Base-by-base conservation (phyloP, 164 flowering plant species). In the Dillenia turbinata region DNA sequence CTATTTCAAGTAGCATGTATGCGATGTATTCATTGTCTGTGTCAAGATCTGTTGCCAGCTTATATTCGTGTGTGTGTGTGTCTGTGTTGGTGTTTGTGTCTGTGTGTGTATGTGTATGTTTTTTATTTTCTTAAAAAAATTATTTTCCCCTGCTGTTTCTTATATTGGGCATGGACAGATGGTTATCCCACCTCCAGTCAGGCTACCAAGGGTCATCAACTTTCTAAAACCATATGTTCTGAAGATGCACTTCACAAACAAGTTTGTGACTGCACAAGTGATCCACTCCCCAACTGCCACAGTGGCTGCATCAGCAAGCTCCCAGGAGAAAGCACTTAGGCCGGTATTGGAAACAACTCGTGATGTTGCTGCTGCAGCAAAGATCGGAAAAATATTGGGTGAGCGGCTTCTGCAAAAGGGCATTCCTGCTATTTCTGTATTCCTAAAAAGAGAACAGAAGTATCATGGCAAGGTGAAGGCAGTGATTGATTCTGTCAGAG, bases 401-500 rank as follows among this genome's bases (percentile, higher is more conserved):
- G 94, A 89, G 66, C 79, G 96, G 9, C 70, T 89, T 52, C 63
- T 82, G 62, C 67, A 66, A n/a, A 80, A 79, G 64, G 78, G 77
- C 46, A 86, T 92, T 43, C 90, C 92, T 52, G 96, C 96, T 54
- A 87, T 92, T 59, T 26, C 84, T 15, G 77, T 89, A 43, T 63
- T 67, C 70, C 73, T 81, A 55, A 84, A 84, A 73, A 82, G 79
- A 70, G 86, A 89, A 12, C 96, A 89, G 69, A 84, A 64, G 57
- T 89, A 92, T 64, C 94, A 92, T 66, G 97, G 96, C 15, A 92
- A 87, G 78, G 84, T 86, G 44, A 89, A 83, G 73, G 96, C 96
- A 17, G 81, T 89, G 9, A 69, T 92, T 52, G 96, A 89, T 72
- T 80, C 85, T 24, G 8, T 92, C 60, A 76, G 73, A 60, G 90